These are phyloP conservation scores for Marsdenia floribunda DNA, from an alignment of 257 asterid genomes.

Conservation along the genomic window DNA sequence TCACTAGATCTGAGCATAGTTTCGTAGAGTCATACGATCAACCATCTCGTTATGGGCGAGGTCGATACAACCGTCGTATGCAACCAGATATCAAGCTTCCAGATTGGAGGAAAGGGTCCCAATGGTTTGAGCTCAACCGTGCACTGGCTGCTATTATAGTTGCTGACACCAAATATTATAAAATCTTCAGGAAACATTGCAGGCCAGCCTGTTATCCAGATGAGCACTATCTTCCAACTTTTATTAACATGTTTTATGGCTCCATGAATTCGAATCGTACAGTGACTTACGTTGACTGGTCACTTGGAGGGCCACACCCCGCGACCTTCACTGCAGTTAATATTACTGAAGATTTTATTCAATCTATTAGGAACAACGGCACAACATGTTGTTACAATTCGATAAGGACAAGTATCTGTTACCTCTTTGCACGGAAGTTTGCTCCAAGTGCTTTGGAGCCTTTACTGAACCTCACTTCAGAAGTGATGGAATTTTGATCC, in stretches of 20 bases:
- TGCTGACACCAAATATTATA: slow-evolving; percentile 67
- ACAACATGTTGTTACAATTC: slow-evolving; percentile 60
- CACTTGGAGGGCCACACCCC: slow-evolving; percentile 72
- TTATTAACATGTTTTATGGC: slow-evolving; percentile 53
- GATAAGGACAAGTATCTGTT: slow-evolving; percentile 37
- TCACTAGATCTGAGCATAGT: slow-evolving; percentile 54
- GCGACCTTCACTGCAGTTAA: slow-evolving; percentile 52
- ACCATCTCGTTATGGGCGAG: slow-evolving; percentile 88
- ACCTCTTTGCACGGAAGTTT: slow-evolving; percentile 90
- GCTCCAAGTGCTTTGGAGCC: slow-evolving; percentile 64
- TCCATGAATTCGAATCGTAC: slow-evolving; percentile 65
- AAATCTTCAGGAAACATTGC: slow-evolving; percentile 60
- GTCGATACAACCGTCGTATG: slow-evolving; percentile 84
- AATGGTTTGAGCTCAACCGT: slow-evolving; percentile 92
- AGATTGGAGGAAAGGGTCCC: slow-evolving; percentile 97
- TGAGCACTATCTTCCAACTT: slow-evolving; percentile 89
- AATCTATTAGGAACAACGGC: slow-evolving; percentile 49
- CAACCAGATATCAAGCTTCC: slow-evolving; percentile 51
- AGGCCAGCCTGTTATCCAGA: slow-evolving; percentile 90
- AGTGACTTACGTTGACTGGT: slow-evolving; percentile 86
- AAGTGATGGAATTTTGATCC: slow-evolving; percentile 66
- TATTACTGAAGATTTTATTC: slow-evolving; percentile 46
- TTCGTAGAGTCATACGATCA: slow-evolving; percentile 76
- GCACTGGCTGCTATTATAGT: slow-evolving; percentile 55
- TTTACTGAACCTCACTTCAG: slow-evolving; percentile 46